These are phyloP conservation scores for Cyberlindnera maclurae DNA, from an alignment of 805 yeast species.

Conservation along the genomic window DNA sequence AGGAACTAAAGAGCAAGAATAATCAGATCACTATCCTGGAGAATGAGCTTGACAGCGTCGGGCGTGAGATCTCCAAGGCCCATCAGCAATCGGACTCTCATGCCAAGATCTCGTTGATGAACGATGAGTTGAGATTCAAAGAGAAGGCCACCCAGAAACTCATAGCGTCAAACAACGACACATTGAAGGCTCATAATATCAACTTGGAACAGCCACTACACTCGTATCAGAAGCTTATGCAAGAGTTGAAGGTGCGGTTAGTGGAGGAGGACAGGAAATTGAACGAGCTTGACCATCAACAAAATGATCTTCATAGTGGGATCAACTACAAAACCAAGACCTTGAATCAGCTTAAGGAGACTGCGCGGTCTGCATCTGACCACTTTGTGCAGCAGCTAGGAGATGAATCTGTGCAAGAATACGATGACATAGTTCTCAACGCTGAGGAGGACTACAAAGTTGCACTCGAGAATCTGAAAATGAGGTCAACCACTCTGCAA, in stretches of 20 bases:
- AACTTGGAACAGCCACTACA: conserved; percentile 12
- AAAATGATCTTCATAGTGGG: conserved; percentile 10
- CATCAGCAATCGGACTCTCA: conserved; percentile 53
- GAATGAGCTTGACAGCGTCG: conserved; percentile 43
- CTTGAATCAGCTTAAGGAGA: conserved; percentile 4
- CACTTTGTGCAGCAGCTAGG: conserved; percentile 16
- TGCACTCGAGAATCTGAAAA: conserved; percentile 59
- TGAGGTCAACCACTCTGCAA: conserved; percentile 58
- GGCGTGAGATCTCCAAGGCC: conserved; percentile 40
- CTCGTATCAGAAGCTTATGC: conserved; percentile 2
- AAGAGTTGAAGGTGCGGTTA: conserved; percentile 2
- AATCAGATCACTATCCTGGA: conserved; percentile 31
- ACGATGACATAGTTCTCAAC: conserved; percentile 42
- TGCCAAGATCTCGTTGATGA: conserved; percentile 43
- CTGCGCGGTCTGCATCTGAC: conserved; percentile 7
- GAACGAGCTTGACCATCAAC: conserved; percentile 2
- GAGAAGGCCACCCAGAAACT: conserved; percentile 25
- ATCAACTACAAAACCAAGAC: conserved; percentile 11
- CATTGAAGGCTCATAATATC: conserved; percentile 18
- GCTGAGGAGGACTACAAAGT: conserved; percentile 56
- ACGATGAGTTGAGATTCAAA: conserved; percentile 32
- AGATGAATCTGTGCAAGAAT: conserved; percentile 39
- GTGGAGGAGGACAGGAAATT: conserved; percentile 5
- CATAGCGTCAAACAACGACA: conserved; percentile 17
- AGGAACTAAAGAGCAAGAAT: conserved; percentile 33